These are phyloP conservation scores for Aspergillus candidus DNA, from an alignment of 2,329 filamentous ascomycete species.

Conservation along the genomic window DNA sequence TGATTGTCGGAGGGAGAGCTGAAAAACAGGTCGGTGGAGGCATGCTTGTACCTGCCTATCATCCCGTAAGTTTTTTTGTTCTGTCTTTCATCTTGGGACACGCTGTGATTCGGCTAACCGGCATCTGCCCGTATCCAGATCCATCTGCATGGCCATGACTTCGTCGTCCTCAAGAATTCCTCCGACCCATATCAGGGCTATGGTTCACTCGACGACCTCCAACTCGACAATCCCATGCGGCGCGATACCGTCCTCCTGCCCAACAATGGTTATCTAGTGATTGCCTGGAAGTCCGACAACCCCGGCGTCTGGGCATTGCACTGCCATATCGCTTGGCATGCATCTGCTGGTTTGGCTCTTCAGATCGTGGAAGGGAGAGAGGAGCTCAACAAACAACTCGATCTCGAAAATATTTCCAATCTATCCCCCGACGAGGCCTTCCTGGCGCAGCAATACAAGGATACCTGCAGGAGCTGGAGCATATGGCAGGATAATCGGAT, in stretches of 20 bases:
- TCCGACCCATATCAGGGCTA: not conserved
- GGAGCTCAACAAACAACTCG: not conserved
- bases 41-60: not conserved
- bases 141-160: slow-evolving; percentile 8
- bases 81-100: not conserved
- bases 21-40: slow-evolving; percentile 1
- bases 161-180: slow-evolving; percentile 6
- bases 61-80: slow-evolving; percentile 1
- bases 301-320: slow-evolving; percentile 7
- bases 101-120: too few species aligned
- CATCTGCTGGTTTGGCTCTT: slow-evolving; percentile 4
- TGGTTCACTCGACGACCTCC: not conserved
- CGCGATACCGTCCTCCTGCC: slow-evolving; percentile 6
- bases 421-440: not conserved
- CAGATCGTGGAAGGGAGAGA: slow-evolving; percentile 3
- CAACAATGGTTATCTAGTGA: slow-evolving; percentile 4
- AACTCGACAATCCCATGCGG: slow-evolving; percentile 1
- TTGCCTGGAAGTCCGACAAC: slow-evolving; percentile 7
- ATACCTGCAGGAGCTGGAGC: not conserved
- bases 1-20: slow-evolving; percentile 1
- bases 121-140: not conserved
- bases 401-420: not conserved
- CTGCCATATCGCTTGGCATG: slow-evolving; percentile 10
- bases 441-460: not conserved
- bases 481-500: not conserved